These are phyloP conservation scores for Nitzschia palea DNA, from an alignment of 108 stramenopile species.

Conservation along the genomic window DNA sequence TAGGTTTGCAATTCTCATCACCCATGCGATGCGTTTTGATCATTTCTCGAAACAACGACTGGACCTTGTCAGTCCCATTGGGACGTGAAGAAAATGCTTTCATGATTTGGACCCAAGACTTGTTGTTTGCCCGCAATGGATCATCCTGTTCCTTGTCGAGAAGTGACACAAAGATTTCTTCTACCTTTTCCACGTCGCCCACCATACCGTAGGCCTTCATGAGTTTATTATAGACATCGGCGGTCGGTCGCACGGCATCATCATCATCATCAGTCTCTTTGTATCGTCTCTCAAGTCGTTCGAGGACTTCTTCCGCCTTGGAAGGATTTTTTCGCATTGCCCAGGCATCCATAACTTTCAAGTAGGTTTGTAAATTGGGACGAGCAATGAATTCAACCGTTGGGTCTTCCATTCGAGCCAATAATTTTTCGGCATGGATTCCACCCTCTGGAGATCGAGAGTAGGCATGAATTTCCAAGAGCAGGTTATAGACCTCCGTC, in stretches of 20 bases:
- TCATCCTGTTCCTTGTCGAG: slow-evolving; percentile 4
- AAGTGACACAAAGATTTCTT: slow-evolving; percentile 26
- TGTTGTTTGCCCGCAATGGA: slow-evolving; percentile 24
- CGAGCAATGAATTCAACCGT: slow-evolving; percentile 14
- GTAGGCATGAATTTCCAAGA: slow-evolving; percentile 41
- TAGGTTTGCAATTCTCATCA: slow-evolving; percentile 35
- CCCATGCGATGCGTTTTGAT: slow-evolving; percentile 15
- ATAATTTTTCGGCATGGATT: slow-evolving; percentile 28
- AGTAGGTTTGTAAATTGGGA: slow-evolving; percentile 38
- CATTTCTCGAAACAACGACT: slow-evolving; percentile 36
- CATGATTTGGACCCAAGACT: slow-evolving; percentile 49
- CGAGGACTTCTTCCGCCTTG: slow-evolving; percentile 28
- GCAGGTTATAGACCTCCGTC: slow-evolving; percentile 37
- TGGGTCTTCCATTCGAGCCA: slow-evolving; percentile 33
- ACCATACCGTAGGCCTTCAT: slow-evolving; percentile 39
- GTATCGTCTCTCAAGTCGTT: slow-evolving; percentile 21
- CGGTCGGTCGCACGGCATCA: slow-evolving; percentile 3
- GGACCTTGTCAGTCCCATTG: slow-evolving; percentile 12
- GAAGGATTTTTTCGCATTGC: slow-evolving; percentile 33
- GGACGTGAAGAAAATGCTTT: slow-evolving; percentile 21
- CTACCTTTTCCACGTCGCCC: slow-evolving; percentile 28
- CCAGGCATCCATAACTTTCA: slow-evolving; percentile 52
- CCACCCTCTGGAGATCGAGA: slow-evolving; percentile 23
- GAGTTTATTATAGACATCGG: slow-evolving; percentile 35
- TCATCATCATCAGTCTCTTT: slow-evolving; percentile 11